These are phyloP conservation scores for Pinus taeda DNA, from an alignment of 75 land plant genomes.

Conservation along the genomic window DNA sequence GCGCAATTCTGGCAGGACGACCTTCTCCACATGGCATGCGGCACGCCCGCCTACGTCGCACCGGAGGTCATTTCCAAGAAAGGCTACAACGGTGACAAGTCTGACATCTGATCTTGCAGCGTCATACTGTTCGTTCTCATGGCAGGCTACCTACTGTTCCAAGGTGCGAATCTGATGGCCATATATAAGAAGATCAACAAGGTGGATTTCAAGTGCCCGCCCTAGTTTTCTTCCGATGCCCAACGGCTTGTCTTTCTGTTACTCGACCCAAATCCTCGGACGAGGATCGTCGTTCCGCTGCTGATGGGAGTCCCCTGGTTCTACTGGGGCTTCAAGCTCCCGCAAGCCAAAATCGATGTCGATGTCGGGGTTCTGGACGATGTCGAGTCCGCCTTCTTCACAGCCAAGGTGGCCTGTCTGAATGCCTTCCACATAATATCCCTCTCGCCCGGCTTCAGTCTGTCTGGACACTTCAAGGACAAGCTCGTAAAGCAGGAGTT, in stretches of 20 bases:
- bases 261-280: constrained; percentile 37
- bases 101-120: neutral
- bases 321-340: too few species aligned
- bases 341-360: neutral
- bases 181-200: too few species aligned
- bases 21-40: too few species aligned
- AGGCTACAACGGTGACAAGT: constrained; percentile 53
- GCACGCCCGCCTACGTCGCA: too few species aligned
- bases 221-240: too few species aligned
- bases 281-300: neutral
- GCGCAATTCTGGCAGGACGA: too few species aligned
- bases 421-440: constrained; percentile 44
- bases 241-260: constrained; percentile 3
- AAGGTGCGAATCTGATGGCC: constrained; percentile 18
- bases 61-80: constrained; percentile 50
- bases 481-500: neutral
- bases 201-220: too few species aligned
- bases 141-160: too few species aligned
- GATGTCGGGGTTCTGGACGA: neutral
- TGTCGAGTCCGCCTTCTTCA: too few species aligned
- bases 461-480: too few species aligned
- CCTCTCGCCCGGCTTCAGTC: neutral
- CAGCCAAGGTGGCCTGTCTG: neutral
- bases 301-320: too few species aligned
- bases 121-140: too few species aligned